These are phyloP conservation scores for Blastocladiella britannica DNA, from an alignment of 192 early-diverging fungal species.

Conservation along the genomic window DNA sequence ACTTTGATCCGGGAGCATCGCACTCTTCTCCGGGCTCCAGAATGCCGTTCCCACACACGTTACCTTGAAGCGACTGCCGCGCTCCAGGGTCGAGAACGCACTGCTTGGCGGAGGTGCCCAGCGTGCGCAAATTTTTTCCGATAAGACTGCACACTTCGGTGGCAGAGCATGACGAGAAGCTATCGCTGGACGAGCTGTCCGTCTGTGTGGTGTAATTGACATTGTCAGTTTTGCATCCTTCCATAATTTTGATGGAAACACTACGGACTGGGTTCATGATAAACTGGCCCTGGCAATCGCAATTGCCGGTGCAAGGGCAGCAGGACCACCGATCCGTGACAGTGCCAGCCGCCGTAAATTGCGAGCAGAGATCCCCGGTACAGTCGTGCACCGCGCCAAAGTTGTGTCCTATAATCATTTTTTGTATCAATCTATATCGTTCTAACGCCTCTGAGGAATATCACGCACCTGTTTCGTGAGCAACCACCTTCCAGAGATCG, in stretches of 20 bases:
- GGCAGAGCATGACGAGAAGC: slow-evolving; percentile 20
- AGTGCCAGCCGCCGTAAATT: too few relatives aligned
- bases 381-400: background rate
- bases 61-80: slow-evolving; percentile 5
- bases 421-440: too few relatives aligned
- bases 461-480: too few relatives aligned
- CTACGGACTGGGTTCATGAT: too few relatives aligned
- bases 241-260: too few relatives aligned
- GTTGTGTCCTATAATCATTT: background rate
- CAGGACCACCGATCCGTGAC: slow-evolving; percentile 2
- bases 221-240: too few relatives aligned
- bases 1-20: slow-evolving; percentile 66
- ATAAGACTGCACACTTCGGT: slow-evolving; percentile 12
- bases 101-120: background rate
- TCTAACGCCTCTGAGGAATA: too few relatives aligned
- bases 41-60: slow-evolving; percentile 87
- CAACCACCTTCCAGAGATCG: slow-evolving; percentile 44
- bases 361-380: background rate
- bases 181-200: slow-evolving; percentile 15
- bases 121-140: slow-evolving; percentile 2
- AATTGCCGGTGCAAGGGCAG: slow-evolving; percentile 25
- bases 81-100: slow-evolving; percentile 20
- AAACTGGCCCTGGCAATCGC: slow-evolving; percentile 26
- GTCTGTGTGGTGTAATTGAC: slow-evolving; percentile 12
- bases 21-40: slow-evolving; percentile 76